These are phyloP conservation scores for Verticillium alfalfae DNA, from an alignment of 2,329 filamentous ascomycete genomes.

Conservation along the genomic window DNA sequence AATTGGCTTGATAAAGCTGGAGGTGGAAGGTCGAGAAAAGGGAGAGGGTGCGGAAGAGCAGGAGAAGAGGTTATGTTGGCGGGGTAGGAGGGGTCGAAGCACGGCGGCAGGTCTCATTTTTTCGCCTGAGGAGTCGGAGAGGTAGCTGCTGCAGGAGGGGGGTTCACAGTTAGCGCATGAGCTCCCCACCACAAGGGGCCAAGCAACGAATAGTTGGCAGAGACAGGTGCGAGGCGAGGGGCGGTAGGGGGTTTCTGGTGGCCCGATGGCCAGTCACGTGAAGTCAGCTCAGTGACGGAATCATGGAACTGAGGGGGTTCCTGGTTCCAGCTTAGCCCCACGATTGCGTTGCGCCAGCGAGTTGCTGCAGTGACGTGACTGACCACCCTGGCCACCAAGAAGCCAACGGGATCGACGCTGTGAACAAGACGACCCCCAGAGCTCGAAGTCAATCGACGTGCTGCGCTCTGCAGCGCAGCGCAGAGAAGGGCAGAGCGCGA, in stretches of 20 bases:
- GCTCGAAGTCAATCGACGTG: background rate
- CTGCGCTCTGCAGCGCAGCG: background rate
- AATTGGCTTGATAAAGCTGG: constrained; percentile 13
- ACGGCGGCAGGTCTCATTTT: constrained; percentile 16
- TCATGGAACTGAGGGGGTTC: background rate
- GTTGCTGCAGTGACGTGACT: background rate
- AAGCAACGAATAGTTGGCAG: background rate
- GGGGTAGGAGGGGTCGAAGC: constrained; percentile 15
- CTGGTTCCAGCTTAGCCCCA: background rate
- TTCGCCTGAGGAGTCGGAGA: constrained; percentile 6
- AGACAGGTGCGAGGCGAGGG: background rate
- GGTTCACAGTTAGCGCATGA: constrained; percentile 13
- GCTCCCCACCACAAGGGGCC: constrained; percentile 9
- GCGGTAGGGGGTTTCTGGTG: background rate
- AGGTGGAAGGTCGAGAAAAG: constrained; percentile 16
- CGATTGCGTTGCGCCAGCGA: background rate
- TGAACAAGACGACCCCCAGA: background rate
- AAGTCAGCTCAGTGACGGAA: constrained; percentile 1
- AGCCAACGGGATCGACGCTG: background rate
- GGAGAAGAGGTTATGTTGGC: constrained; percentile 14
- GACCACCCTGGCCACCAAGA: background rate
- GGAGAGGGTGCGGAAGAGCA: constrained; percentile 13
- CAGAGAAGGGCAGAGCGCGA: background rate
- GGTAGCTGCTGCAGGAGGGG: constrained; percentile 7
- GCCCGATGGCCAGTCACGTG: background rate